A percentile compares a stretch with the other conserved stretches of the same genome.
Evolutionary conservation across 345 rosid genomes (phyloP).

Genomic region (Tarenaya hassleriana): DNA sequence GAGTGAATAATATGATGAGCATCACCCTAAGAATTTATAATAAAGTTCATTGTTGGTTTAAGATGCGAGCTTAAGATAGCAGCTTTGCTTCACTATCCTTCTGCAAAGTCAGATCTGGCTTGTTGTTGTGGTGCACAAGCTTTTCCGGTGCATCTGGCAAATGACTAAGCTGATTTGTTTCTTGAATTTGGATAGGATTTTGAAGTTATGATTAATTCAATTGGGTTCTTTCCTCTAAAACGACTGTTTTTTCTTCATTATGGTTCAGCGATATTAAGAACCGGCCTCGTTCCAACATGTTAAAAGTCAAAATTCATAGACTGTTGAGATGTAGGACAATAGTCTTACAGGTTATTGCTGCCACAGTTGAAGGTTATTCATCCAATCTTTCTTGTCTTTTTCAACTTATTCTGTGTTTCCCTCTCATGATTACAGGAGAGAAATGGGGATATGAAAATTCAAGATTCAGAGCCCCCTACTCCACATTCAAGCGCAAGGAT

Average conservation of each 20-base stretch:
- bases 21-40: neutral
- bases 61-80: neutral
- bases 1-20: neutral
- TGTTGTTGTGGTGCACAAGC: neutral
- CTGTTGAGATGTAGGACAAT: constrained; percentile 6
- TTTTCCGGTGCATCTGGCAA: constrained; percentile 1
- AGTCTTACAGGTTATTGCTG: neutral
- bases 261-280: neutral
- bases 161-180: constrained; percentile 3
- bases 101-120: constrained; percentile 7
- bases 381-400: neutral
- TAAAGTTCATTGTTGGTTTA: neutral
- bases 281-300: neutral
- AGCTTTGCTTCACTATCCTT: constrained; percentile 1
- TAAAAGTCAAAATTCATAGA: constrained; percentile 14
- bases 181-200: constrained; percentile 4
- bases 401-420: constrained; percentile 12
- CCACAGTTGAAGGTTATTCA: neutral
- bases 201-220: neutral
- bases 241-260: constrained; percentile 4
- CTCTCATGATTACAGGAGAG: constrained; percentile 57
- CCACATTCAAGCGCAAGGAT: constrained; percentile 81
- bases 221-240: neutral
- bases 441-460: constrained; percentile 71
- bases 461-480: constrained; percentile 95